phyloP scores from a whole-genome alignment of 1,139 yeast species.

The Taphrina communis region DNA sequence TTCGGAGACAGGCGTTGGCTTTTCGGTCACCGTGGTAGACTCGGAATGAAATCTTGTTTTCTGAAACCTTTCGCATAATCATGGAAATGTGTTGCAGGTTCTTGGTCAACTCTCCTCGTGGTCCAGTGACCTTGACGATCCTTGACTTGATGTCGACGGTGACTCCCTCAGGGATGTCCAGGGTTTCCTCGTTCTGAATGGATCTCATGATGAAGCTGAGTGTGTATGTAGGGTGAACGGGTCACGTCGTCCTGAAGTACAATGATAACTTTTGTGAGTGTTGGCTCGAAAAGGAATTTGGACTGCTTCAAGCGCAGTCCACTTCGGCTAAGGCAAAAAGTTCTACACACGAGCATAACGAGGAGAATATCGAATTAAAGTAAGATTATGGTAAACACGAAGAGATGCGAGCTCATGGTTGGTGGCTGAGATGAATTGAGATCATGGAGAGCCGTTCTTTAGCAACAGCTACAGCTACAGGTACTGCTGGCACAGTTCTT shows the following conservation, averaged over 20 bases:
- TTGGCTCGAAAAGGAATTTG: not conserved
- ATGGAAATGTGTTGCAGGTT: constrained; percentile 94
- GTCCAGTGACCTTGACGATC: constrained; percentile 88
- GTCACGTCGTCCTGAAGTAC: no score
- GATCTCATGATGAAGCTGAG: constrained; percentile 39
- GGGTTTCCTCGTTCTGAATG: constrained; percentile 66
- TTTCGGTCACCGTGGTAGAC: constrained; percentile 99
- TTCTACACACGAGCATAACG: constrained; percentile 1
- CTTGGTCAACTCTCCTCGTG: constrained; percentile 95
- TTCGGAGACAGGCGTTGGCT: constrained; percentile 99
- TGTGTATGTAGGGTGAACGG: not conserved
- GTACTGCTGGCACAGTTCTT: no score
- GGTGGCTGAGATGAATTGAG: not conserved
- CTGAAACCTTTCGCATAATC: constrained; percentile 77
- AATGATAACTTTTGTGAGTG: constrained; percentile 1
- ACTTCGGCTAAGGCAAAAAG: constrained; percentile 1
- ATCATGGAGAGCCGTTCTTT: no score
- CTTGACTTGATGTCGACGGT: constrained; percentile 91
- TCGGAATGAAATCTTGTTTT: constrained; percentile 78
- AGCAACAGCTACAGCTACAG: no score
- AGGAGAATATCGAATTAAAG: not conserved
- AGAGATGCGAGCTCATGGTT: not conserved
- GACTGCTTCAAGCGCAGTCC: constrained; percentile 17
- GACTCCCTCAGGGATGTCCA: constrained; percentile 94
- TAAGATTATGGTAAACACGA: not conserved